Evolutionary conservation across 2,329 filamentous ascomycete species (phyloP).

Genomic region (Penicillium sp.): DNA sequence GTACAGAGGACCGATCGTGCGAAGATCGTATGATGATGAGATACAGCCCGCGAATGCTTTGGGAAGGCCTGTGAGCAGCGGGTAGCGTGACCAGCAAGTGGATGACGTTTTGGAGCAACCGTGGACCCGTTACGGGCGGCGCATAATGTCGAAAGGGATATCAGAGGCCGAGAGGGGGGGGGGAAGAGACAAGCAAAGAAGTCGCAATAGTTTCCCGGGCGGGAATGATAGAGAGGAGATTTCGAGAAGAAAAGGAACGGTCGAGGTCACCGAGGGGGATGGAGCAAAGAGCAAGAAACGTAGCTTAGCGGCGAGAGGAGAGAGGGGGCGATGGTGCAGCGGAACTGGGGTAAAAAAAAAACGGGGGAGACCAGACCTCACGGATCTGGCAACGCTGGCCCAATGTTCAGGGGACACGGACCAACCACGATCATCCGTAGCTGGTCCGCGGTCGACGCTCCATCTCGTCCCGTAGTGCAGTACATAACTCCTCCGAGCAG

Average conservation of each 20-base stretch:
- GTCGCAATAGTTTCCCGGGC: background rate
- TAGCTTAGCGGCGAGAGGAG: background rate
- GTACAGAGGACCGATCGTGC: background rate
- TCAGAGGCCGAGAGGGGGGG: slow-evolving; percentile 1
- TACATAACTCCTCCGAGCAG: too few relatives aligned
- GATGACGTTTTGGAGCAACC: slow-evolving; percentile 29
- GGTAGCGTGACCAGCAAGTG: slow-evolving; percentile 27
- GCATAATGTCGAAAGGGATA: slow-evolving; percentile 16
- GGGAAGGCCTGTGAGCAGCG: slow-evolving; percentile 8
- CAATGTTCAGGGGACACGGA: slow-evolving; percentile 23
- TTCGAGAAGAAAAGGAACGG: too few relatives aligned
- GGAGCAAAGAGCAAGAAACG: slow-evolving; percentile 7
- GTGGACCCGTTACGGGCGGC: slow-evolving; percentile 23
- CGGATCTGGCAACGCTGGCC: slow-evolving; percentile 24
- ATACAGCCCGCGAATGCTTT: slow-evolving; percentile 17
- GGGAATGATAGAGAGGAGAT: too few relatives aligned
- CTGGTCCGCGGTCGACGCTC: too few relatives aligned
- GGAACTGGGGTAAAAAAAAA: slow-evolving; percentile 7
- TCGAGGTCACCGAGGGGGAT: too few relatives aligned
- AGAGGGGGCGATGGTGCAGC: slow-evolving; percentile 3
- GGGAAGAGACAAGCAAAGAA: slow-evolving; percentile 4
- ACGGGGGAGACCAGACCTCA: background rate
- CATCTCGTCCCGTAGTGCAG: too few relatives aligned
- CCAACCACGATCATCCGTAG: slow-evolving; percentile 3
- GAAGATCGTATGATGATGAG: slow-evolving; percentile 1